phyloP scores from a whole-genome alignment of 208 protist species.

The Vickermania spadyakhi region DNA sequence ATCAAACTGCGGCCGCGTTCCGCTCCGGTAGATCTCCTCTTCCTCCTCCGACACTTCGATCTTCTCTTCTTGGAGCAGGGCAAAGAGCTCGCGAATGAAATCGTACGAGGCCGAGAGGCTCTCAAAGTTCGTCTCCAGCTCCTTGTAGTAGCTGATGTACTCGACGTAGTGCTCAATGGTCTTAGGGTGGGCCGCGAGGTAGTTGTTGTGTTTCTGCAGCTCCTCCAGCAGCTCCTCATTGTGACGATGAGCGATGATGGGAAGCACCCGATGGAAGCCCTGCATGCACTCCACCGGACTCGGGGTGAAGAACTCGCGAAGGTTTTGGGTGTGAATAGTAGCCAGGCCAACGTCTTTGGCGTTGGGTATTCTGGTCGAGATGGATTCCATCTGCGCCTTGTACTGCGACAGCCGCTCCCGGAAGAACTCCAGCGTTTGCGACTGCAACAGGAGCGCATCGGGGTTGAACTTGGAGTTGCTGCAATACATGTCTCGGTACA shows the following conservation, averaged over 20 bases:
- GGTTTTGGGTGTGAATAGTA: conserved; percentile 59
- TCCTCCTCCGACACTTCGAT: conserved; percentile 77
- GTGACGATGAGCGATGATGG: conserved; percentile 78
- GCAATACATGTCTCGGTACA: conserved; percentile 85
- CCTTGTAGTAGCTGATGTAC: conserved; percentile 80
- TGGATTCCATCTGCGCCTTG: conserved; percentile 81
- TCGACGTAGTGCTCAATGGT: conserved; percentile 91
- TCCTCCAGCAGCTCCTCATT: conserved; percentile 85
- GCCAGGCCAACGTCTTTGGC: conserved; percentile 84
- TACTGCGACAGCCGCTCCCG: conserved; percentile 73
- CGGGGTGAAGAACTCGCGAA: conserved; percentile 89
- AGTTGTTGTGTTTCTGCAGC: conserved; percentile 74
- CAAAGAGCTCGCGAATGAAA: conserved; percentile 86
- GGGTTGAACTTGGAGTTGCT: conserved; percentile 70
- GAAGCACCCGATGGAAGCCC: conserved; percentile 84
- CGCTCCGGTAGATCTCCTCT: conserved; percentile 88
- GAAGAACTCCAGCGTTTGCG: conserved; percentile 82
- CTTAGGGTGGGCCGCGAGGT: conserved; percentile 71
- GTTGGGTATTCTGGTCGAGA: conserved; percentile 81
- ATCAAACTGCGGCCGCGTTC: conserved; percentile 88
- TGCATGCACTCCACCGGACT: conserved; percentile 84
- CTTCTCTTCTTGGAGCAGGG: conserved; percentile 83
- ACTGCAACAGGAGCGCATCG: conserved; percentile 33
- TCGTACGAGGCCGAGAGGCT: conserved; percentile 74
- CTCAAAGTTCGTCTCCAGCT: conserved; percentile 73